Evolutionary conservation across 176 grass and related monocot species (phyloP).

Genomic region (Musa schizocarpa): DNA sequence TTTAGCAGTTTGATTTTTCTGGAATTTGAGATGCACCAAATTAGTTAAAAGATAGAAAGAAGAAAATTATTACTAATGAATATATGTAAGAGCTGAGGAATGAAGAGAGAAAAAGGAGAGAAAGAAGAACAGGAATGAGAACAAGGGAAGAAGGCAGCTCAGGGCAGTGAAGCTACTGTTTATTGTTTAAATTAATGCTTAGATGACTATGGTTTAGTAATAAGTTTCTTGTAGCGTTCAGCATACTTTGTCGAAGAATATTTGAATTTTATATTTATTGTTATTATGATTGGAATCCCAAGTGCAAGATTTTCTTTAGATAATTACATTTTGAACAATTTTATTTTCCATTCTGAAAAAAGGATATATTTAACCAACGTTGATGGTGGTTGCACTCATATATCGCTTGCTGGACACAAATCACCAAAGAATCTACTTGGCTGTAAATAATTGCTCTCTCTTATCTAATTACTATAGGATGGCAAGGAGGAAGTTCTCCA

Average conservation of each 20-base stretch:
- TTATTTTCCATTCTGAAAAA: not conserved
- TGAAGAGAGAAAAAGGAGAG: not conserved
- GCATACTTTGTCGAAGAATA: no score
- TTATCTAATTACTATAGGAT: slow-evolving; percentile 29
- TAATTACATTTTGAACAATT: not conserved
- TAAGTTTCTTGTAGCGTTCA: not conserved
- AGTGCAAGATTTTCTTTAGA: not conserved
- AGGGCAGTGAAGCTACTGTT: not conserved
- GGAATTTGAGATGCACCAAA: not conserved
- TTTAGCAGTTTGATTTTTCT: not conserved
- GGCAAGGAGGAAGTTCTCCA: slow-evolving; percentile 80
- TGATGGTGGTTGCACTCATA: not conserved
- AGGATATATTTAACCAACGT: not conserved
- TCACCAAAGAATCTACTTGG: not conserved
- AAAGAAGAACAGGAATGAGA: not conserved
- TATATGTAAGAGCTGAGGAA: not conserved
- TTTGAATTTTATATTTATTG: not conserved
- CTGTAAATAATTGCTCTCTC: not conserved
- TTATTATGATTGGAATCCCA: not conserved
- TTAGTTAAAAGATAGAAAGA: not conserved
- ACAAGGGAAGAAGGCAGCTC: not conserved
- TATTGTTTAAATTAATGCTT: not conserved
- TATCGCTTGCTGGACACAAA: not conserved
- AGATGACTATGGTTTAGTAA: not conserved
- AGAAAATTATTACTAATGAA: not conserved